Conservation (phyloP, 192 early-diverging fungal species). For the Linderina pennispora region DNA sequence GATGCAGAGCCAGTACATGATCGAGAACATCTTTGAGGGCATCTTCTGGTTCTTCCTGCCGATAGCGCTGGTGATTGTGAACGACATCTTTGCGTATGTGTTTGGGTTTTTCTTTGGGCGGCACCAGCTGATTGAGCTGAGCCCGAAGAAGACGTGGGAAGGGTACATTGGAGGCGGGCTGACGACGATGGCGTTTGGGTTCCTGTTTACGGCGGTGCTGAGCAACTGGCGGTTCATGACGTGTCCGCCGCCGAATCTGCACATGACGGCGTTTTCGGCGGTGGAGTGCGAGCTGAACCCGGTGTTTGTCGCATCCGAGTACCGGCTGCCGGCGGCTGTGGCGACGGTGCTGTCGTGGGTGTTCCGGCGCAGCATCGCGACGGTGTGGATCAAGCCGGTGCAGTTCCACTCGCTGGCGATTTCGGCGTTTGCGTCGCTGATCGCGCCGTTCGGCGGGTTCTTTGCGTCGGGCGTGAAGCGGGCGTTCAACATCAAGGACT, state of each 20-base stretch:
- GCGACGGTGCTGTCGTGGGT: slow-evolving; percentile 11
- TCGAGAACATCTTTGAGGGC: slow-evolving; percentile 97
- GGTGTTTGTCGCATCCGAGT: slow-evolving; percentile 51
- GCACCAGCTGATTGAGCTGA: slow-evolving; percentile 86
- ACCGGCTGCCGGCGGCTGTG: slow-evolving; percentile 32
- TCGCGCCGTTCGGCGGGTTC: slow-evolving; percentile 98
- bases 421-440: slow-evolving; percentile 87
- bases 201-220: slow-evolving; percentile 53
- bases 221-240: slow-evolving; percentile 57
- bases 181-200: slow-evolving; percentile 83
- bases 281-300: slow-evolving; percentile 54
- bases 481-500: slow-evolving; percentile 97
- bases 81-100: slow-evolving; percentile 94
- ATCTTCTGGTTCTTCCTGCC: slow-evolving; percentile 97
- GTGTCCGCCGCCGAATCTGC: slow-evolving; percentile 58
- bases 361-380: slow-evolving; percentile 29
- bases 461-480: slow-evolving; percentile 96
- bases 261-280: slow-evolving; percentile 45
- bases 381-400: slow-evolving; percentile 73
- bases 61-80: slow-evolving; percentile 80
- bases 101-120: slow-evolving; percentile 94
- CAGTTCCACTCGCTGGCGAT: slow-evolving; percentile 86
- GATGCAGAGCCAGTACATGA: slow-evolving; percentile 89
- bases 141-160: slow-evolving; percentile 98
- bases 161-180: slow-evolving; percentile 89